Conservation (phyloP, 345 rosid genomes). For the Aegle marmelos region DNA sequence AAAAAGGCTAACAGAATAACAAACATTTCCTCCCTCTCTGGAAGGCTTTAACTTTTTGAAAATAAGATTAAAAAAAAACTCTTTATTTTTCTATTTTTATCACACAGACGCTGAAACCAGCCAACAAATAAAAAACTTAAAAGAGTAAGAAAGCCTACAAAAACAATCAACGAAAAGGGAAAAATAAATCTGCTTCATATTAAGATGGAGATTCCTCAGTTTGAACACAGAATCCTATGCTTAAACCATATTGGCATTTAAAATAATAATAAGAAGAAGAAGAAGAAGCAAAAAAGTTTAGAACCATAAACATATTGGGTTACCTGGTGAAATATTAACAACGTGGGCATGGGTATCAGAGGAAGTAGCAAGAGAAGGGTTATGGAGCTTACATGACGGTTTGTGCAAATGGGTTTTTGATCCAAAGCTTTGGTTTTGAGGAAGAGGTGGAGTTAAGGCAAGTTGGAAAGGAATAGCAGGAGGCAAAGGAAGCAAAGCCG, state of each 20-base stretch:
- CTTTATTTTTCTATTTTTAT: background rate
- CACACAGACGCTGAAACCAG: background rate
- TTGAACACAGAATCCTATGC: conserved; percentile 6
- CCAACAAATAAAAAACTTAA: background rate
- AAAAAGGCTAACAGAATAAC: background rate
- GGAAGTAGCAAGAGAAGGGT: conserved; percentile 41
- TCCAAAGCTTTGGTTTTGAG: conserved; percentile 38
- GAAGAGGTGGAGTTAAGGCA: conserved; percentile 43
- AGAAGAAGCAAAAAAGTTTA: background rate
- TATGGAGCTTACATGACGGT: conserved; percentile 37
- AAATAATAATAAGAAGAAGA: background rate
- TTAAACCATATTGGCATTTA: conserved; percentile 27
- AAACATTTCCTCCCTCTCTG: background rate
- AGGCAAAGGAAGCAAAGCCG: conserved; percentile 64
- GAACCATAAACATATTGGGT: background rate
- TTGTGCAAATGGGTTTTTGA: conserved; percentile 56
- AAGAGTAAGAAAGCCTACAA: background rate
- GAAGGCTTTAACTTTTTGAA: background rate
- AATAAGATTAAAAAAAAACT: background rate
- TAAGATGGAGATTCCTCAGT: background rate
- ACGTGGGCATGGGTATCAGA: conserved; percentile 31
- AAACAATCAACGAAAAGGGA: background rate
- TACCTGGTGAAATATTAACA: conserved; percentile 42
- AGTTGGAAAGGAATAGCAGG: conserved; percentile 53
- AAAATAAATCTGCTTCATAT: background rate